phyloP scores from a whole-genome alignment of 106 monocot genomes.

The Phalaenopsis aphrodite region DNA sequence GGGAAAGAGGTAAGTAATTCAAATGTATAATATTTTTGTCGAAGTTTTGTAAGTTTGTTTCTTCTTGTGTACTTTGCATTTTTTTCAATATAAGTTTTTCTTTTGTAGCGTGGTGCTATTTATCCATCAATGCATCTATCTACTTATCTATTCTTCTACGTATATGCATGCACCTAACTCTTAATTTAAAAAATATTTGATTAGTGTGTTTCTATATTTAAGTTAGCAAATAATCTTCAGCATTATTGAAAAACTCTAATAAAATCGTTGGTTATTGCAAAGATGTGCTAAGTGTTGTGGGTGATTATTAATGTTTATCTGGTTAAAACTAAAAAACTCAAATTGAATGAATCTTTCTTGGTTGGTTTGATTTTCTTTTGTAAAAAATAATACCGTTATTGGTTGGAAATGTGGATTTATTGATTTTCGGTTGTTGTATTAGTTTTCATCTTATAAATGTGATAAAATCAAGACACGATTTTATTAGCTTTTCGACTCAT shows the following conservation, averaged over 20 bases:
- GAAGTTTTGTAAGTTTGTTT: background rate
- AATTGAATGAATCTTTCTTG: no score
- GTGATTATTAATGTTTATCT: no score
- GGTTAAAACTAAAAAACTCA: no score
- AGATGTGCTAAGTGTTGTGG: no score
- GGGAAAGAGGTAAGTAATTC: slow-evolving; percentile 58
- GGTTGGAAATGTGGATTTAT: no score
- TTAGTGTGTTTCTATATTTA: background rate
- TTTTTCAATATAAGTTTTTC: background rate
- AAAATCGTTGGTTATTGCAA: background rate
- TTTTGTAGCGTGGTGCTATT: background rate
- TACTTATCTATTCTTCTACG: background rate
- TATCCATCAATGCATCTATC: background rate
- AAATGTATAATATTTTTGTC: background rate
- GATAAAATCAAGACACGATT: no score
- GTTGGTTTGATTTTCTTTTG: no score
- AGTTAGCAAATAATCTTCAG: background rate
- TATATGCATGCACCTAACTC: background rate
- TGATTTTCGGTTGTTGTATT: no score
- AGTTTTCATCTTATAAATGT: no score
- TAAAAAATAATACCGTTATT: no score
- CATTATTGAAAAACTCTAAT: background rate
- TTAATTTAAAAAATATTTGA: background rate
- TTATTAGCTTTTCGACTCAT: no score
- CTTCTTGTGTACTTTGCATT: background rate